phyloP scores from a whole-genome alignment of 768 basidiomycete species.

The Phanerodontia chrysosporium region DNA sequence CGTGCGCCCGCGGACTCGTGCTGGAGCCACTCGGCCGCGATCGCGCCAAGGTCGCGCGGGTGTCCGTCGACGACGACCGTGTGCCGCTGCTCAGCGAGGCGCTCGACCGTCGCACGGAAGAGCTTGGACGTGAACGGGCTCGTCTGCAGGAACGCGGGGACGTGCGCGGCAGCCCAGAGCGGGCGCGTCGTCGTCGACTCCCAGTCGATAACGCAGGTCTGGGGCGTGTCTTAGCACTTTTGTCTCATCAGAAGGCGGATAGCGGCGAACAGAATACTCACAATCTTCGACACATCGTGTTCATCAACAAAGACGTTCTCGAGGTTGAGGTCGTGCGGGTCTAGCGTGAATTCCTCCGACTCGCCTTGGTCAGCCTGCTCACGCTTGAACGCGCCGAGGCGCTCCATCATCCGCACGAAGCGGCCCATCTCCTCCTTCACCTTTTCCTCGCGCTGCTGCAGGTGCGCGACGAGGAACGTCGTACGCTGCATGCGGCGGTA shows the following conservation, averaged over 20 bases:
- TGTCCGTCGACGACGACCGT: constrained; percentile 17
- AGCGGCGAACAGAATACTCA: constrained; percentile 33
- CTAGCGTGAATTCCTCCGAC: constrained; percentile 67
- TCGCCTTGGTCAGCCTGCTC: constrained; percentile 25
- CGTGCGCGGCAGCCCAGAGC: constrained; percentile 80
- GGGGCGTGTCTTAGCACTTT: neutral
- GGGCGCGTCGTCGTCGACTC: constrained; percentile 87
- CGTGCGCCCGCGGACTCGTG: constrained; percentile 63
- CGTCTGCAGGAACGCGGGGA: constrained; percentile 76
- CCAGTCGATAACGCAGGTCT: constrained; percentile 91
- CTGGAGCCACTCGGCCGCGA: constrained; percentile 70
- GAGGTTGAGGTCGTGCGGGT: constrained; percentile 82
- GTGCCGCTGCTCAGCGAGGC: constrained; percentile 33
- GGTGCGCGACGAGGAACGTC: constrained; percentile 74
- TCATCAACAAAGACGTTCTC: constrained; percentile 84
- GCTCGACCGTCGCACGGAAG: constrained; percentile 60
- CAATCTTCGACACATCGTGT: constrained; percentile 62
- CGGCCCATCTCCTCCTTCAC: constrained; percentile 69
- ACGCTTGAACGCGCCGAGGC: constrained; percentile 32
- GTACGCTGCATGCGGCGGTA: constrained; percentile 78
- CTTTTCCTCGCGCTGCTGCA: constrained; percentile 54
- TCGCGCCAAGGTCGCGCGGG: constrained; percentile 33
- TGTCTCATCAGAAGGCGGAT: constrained; percentile 11
- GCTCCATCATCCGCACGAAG: constrained; percentile 68
- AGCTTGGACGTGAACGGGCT: constrained; percentile 69